Evolutionary conservation across 2,329 filamentous ascomycete genomes (phyloP), one percentile per base, ranked within the genome.

Genomic region (Teratosphaeria epicoccoides): DNA sequence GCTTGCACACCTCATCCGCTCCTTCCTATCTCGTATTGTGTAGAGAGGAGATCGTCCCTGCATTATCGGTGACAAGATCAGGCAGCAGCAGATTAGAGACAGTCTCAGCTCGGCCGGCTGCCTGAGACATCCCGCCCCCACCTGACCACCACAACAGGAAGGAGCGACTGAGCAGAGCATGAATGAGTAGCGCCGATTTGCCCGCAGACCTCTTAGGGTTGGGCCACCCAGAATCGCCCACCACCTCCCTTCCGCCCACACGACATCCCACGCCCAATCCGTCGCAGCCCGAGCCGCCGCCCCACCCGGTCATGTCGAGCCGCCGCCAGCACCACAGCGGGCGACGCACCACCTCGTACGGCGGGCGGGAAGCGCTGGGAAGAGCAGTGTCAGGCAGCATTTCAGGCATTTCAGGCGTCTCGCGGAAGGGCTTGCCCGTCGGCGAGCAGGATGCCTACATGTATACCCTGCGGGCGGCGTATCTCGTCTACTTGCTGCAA

Each of bases 401-500:
- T 49, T 65, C 67, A 53, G 60, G 57, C 46, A 40, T 46, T 49
- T 65, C 67, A 53, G 60, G 57, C 46, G 20, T 40, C 17, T 17
- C 33, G 33, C 56, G 54, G 43, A 46, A 46, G 10, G 33, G n/a
- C 6, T 24, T 45, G 14, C 26, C 49, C 23, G 66, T 75, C 51
- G 64, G 66, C 55, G 65, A 76, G 67, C 86, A 94, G 62, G 88
- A 96, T 71, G 90, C 88, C 66, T 95, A 94, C 72, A 86, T 83
- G 57, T 95, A 88, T 71, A 89, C 90, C 62, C 81, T 98, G 50
- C 86, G 93, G 56, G 84, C 87, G 60, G 91, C 91, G 60, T 96
- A 88, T 70, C 85, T 98, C 53, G 80, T 91, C 70, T 94, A 98
- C 70, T 83, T 97, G 44, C 79, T 98, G 49, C 89, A 95, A 68